Evolutionary conservation across 164 flowering plant species (phyloP).

Genomic region (Taxillus chinensis): DNA sequence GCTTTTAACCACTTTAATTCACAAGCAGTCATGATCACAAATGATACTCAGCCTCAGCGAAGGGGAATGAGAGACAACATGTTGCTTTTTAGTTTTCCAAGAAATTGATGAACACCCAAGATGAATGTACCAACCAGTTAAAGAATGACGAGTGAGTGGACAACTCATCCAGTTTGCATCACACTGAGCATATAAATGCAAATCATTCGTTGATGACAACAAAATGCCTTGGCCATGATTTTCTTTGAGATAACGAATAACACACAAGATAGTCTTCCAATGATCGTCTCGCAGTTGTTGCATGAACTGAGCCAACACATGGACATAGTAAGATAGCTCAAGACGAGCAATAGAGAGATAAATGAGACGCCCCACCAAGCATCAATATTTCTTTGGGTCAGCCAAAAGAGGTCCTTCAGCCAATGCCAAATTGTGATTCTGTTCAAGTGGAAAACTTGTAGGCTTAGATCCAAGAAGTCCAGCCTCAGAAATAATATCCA

Average conservation of each 20-base stretch:
- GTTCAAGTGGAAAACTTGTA: slow-evolving; percentile 2
- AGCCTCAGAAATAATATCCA: slow-evolving; percentile 8
- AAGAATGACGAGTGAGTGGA: too few species aligned
- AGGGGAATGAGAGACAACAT: slow-evolving; percentile 1
- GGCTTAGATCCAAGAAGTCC: slow-evolving; percentile 7
- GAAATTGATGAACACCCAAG: too few species aligned
- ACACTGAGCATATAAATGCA: not conserved
- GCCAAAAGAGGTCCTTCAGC: not conserved
- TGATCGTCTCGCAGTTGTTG: slow-evolving; percentile 1
- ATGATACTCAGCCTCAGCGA: not conserved
- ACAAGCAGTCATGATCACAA: slow-evolving; percentile 3
- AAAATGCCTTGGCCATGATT: not conserved
- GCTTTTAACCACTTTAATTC: too few species aligned
- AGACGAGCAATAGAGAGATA: slow-evolving; percentile 8
- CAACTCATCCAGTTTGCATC: too few species aligned
- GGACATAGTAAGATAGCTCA: slow-evolving; percentile 8
- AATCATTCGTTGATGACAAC: not conserved
- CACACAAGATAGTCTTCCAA: not conserved
- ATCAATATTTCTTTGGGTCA: not conserved
- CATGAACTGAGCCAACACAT: slow-evolving; percentile 13
- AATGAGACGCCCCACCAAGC: slow-evolving; percentile 1
- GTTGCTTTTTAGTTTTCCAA: not conserved
- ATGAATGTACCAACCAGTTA: too few species aligned
- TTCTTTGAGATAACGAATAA: slow-evolving; percentile 1
- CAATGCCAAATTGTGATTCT: not conserved